Percentiles rank a stretch among this genome's conserved stretches.
Conservation (phyloP, 140 eudicot genomes). For the Stevia rebaudiana region DNA sequence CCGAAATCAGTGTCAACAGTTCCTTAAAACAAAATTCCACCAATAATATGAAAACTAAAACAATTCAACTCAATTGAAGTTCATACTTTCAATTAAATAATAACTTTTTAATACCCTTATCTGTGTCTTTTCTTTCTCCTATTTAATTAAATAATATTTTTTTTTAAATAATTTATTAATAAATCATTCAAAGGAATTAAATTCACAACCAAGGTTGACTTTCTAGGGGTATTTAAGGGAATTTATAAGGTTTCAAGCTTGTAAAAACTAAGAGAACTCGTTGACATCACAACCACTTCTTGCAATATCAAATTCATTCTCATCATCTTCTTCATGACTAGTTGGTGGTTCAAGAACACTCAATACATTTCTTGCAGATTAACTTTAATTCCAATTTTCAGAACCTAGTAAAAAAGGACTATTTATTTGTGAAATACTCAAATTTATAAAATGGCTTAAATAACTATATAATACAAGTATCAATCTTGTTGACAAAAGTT, state of each 20-base stretch:
- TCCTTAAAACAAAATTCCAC: no score
- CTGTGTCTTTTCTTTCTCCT: no score
- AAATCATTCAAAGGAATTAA: background rate
- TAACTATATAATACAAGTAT: background rate
- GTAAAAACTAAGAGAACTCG: constrained; percentile 49
- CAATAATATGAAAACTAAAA: no score
- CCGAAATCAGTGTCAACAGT: no score
- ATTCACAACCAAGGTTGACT: background rate
- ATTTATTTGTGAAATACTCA: background rate
- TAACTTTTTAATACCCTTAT: no score
- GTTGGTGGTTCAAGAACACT: constrained; percentile 98
- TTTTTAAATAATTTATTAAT: background rate
- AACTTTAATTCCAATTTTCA: constrained; percentile 95
- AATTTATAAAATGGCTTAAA: background rate
- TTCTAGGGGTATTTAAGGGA: background rate
- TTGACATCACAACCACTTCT: constrained; percentile 75
- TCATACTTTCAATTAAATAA: no score
- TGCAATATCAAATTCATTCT: constrained; percentile 68
- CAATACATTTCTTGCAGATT: constrained; percentile 94
- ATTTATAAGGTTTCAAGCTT: background rate
- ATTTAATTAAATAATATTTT: no score
- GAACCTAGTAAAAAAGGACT: constrained; percentile 41
- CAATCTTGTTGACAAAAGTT: constrained; percentile 1
- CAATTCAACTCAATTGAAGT: no score
- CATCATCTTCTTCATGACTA: constrained; percentile 88